Base-by-base conservation (phyloP, 768 basidiomycete species). In the Termitomyces sp. region DNA sequence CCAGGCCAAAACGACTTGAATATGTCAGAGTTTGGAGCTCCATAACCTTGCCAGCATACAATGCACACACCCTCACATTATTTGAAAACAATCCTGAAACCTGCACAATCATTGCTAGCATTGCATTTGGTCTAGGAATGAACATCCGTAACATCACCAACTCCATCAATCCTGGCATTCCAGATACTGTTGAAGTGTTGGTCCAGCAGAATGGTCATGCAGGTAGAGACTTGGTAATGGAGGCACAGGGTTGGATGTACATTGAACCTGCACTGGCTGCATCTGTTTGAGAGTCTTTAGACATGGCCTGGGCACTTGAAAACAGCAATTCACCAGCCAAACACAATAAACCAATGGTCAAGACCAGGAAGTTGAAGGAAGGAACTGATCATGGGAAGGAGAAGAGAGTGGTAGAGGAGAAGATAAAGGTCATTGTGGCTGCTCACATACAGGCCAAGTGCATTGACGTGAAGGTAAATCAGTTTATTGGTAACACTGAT, bases 191-290 rank as follows among this genome's bases (percentile, higher is more conserved):
- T 32, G 55, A 60, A 26, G 53, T 42, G 2, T 39, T 60, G 13
- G 50, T 60, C 26, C 59, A 60, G 32, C 59, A 60, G 30, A 60
- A 60, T 52, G 54, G 59, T 39, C 22, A 44, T 4, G 59, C 50
- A 7, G 55, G 59, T 22, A 39, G 54, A 43, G 45, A 60, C 34
- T 48, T 60, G 5, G 36, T 26, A 14, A 56, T 37, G 33, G 51
- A 56, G 3, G 39, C 55, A 39, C 32, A 33, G 24, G 59, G 59
- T 30, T 52, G 48, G 48, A 60, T 55, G 24, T 56, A 60, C 30
- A 44, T 57, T 34, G 55, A 60, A 24, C 50, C 55, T 37, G 34
- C 50, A 5, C 26, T 53, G 20, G 39, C 47, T 32, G 34, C 50
- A 5, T n/a, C 53, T 3, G 16, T 56, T 30, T 30, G 10, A n/a